Evolutionary conservation across 768 basidiomycete species (phyloP), one percentile per base, ranked within the genome.

Genomic region (Termitomyces sp.): DNA sequence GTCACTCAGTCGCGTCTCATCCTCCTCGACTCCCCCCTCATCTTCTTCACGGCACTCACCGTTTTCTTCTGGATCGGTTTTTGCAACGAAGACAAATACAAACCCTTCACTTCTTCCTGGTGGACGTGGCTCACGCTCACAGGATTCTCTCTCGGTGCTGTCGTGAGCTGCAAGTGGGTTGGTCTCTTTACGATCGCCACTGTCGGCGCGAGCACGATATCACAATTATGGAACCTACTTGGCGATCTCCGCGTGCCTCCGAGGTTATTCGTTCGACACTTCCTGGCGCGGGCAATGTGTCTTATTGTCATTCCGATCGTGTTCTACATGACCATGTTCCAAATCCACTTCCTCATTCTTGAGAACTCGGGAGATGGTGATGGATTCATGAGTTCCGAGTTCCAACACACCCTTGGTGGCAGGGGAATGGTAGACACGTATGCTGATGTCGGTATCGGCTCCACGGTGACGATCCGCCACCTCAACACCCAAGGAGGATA

Each of bases 401-500:
- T 99, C 77, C 95, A 98, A 74, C 96, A 98, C 69, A 98, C 95
- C 0, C 79, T 99, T 13, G 80, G 87, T 16, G 94, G 95, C 6
- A 87, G 86, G 47, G 84, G 88, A 7, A 98, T 98, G 97, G 79
- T 81, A 12, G 95, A 99, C 71, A 98, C 96, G 0, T 95, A 79
- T 71, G 93, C 95, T 30, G 97, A 99, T 69, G 81, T 98, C 50
- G 89, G 86, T 16, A 58, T 95, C 63, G 96, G 95, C 30, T 97
- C 95, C 0, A 76, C 79, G 46, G 76, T 99, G 41, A 79, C 89
- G 2, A 80, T 99, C 40, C 88, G 95, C 51, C 97, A 98, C 69
- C 74, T 95, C 49, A 94, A 98, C 69, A 99, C 97, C 0, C 96
- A 99, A 73, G 97, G 97, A 30, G 97, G 97, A n/a, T 99, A 98